Evolutionary conservation across 73 alveolate genomes (phyloP).

Genomic region (Symbiodinium pilosum): DNA sequence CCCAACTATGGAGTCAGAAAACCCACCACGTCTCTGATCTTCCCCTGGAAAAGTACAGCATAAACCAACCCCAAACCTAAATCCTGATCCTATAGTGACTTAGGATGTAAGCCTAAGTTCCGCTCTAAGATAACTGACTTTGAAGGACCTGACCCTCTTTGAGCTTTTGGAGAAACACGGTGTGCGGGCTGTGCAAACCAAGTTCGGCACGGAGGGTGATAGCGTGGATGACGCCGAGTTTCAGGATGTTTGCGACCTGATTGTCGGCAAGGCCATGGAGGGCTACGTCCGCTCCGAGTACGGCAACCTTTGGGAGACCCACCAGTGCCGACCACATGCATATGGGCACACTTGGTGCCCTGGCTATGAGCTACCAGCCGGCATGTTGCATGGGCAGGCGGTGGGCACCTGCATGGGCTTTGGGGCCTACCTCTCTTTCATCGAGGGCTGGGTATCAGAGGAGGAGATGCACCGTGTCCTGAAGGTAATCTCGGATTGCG

Average conservation of each 20-base stretch:
- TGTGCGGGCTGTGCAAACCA: background rate
- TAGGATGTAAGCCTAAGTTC: too few species aligned
- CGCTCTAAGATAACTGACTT: too few species aligned
- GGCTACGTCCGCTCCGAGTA: slow-evolving; percentile 21
- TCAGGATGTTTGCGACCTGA: slow-evolving; percentile 27
- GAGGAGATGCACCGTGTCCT: slow-evolving; percentile 14
- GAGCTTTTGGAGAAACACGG: slow-evolving; percentile 40
- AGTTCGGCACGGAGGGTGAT: background rate
- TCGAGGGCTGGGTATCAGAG: background rate
- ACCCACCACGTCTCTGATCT: too few species aligned
- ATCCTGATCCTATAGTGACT: too few species aligned
- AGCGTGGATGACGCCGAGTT: background rate
- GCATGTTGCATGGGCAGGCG: slow-evolving; percentile 30
- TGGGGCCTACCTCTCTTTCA: slow-evolving; percentile 18
- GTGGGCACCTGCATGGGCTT: slow-evolving; percentile 63
- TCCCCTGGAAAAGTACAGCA: too few species aligned
- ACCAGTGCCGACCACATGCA: slow-evolving; percentile 64
- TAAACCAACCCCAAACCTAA: too few species aligned
- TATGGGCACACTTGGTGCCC: slow-evolving; percentile 44
- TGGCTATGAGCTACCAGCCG: slow-evolving; percentile 20
- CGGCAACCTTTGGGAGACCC: slow-evolving; percentile 53
- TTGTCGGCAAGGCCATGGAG: slow-evolving; percentile 50
- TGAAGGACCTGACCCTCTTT: too few species aligned
- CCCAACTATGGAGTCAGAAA: too few species aligned
- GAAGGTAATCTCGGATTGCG: slow-evolving; percentile 29